phyloP scores from a whole-genome alignment of 306 rosid species.

The Spatholobus suberectus region DNA sequence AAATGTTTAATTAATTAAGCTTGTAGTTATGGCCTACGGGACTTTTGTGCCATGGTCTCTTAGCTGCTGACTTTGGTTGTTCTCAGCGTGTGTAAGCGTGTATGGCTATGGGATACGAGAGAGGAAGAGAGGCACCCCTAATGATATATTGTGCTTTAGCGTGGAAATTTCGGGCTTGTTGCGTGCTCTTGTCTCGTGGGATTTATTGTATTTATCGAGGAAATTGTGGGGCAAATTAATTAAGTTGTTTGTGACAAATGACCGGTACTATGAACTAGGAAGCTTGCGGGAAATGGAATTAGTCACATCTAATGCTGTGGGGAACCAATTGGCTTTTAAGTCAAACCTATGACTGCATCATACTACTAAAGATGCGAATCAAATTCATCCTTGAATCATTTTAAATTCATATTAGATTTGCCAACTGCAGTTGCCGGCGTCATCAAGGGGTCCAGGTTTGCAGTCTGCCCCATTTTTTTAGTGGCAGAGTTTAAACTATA shows the following conservation, averaged over 20 bases:
- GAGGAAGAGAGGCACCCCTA: background rate
- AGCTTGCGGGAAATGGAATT: background rate
- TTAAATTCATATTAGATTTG: background rate
- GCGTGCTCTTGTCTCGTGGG: background rate
- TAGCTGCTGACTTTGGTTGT: background rate
- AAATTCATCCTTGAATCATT: background rate
- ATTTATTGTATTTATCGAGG: background rate
- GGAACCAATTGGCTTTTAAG: background rate
- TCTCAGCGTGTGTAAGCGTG: background rate
- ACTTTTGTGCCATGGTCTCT: background rate
- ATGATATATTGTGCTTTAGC: background rate
- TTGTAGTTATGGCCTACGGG: background rate
- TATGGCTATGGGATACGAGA: background rate
- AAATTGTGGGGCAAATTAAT: background rate
- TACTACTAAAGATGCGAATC: constrained; percentile 20
- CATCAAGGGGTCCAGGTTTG: background rate
- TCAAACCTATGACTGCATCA: background rate
- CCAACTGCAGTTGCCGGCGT: background rate
- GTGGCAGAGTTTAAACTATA: background rate
- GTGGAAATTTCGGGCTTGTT: background rate
- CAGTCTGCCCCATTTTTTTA: background rate
- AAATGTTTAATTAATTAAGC: background rate
- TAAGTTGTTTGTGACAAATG: background rate
- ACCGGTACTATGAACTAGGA: background rate
- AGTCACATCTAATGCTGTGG: background rate